phyloP scores from a whole-genome alignment of 352 stramenopile species.

The Phytophthora pseudosyringae region DNA sequence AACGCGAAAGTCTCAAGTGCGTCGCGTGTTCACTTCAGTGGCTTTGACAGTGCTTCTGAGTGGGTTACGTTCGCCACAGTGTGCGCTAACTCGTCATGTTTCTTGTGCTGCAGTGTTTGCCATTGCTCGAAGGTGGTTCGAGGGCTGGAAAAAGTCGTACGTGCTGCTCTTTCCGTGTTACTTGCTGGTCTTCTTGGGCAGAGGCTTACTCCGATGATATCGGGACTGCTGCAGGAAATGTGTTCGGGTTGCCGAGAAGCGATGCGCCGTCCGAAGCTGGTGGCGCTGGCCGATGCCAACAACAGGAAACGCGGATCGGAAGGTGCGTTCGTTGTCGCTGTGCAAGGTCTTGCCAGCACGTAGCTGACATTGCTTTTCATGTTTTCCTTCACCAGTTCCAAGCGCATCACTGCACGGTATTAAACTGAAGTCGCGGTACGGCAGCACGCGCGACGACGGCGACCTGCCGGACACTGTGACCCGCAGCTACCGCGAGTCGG shows the following conservation, averaged over 20 bases:
- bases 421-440: constrained; percentile 45
- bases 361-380: constrained; percentile 6
- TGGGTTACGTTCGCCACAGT: not conserved
- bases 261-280: constrained; percentile 60
- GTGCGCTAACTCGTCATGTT: not conserved
- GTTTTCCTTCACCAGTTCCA: constrained; percentile 1
- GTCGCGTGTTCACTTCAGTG: constrained; percentile 10
- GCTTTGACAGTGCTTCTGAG: not conserved
- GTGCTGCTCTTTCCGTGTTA: not conserved
- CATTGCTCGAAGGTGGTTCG: constrained; percentile 60
- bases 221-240: constrained; percentile 45
- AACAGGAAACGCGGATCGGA: constrained; percentile 28
- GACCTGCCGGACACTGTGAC: constrained; percentile 35
- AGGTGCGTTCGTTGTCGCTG: constrained; percentile 12
- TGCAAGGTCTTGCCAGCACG: not conserved
- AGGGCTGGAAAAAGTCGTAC: constrained; percentile 56
- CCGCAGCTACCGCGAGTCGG: constrained; percentile 49
- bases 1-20: constrained; percentile 55
- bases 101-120: constrained; percentile 41
- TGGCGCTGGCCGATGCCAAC: constrained; percentile 39
- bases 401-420: constrained; percentile 26
- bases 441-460: constrained; percentile 42
- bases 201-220: constrained; percentile 3
- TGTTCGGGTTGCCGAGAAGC: constrained; percentile 57
- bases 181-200: not conserved